A percentile compares a stretch with the other conserved stretches of the same genome.
phyloP scores from a whole-genome alignment of 208 protist genomes.

The Vickermania spadyakhi region DNA sequence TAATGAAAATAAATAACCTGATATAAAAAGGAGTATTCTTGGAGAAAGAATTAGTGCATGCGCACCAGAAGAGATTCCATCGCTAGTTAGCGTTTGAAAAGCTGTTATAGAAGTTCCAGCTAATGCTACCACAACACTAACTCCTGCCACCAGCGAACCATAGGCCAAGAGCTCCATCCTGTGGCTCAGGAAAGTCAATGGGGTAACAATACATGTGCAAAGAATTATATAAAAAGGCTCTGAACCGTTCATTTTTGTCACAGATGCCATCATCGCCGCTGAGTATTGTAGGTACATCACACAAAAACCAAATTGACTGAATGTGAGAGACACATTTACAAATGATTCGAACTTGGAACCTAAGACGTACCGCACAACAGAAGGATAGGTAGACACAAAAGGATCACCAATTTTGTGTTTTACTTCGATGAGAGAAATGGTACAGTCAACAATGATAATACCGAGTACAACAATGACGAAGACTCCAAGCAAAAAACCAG shows the following conservation, averaged over 20 bases:
- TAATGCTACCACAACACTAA: constrained; percentile 48
- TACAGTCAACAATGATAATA: constrained; percentile 67
- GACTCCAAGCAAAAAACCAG: constrained; percentile 43
- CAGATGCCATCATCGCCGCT: constrained; percentile 49
- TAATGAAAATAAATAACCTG: constrained; percentile 71
- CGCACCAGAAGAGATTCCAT: constrained; percentile 31
- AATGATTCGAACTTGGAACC: constrained; percentile 44
- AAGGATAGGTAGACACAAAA: constrained; percentile 61
- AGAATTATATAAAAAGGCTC: constrained; percentile 1
- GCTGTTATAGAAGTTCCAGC: constrained; percentile 39
- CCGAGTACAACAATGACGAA: constrained; percentile 38
- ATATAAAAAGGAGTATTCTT: constrained; percentile 54
- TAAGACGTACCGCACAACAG: constrained; percentile 60
- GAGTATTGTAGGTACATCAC: constrained; percentile 75
- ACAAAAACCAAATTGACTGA: constrained; percentile 86
- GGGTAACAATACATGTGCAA: constrained; percentile 42
- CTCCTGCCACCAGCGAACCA: constrained; percentile 47
- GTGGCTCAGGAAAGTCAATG: constrained; percentile 60
- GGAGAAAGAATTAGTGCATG: constrained; percentile 21
- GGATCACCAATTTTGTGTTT: constrained; percentile 48
- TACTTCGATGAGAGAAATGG: constrained; percentile 35
- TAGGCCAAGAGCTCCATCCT: constrained; percentile 44
- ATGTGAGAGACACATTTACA: constrained; percentile 58
- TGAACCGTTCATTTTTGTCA: constrained; percentile 20
- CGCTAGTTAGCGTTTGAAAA: constrained; percentile 17